Evolutionary conservation across 2,329 filamentous ascomycete genomes (phyloP), one percentile per base, ranked within the genome.

Genomic region (Sclerotinia trifoliorum): DNA sequence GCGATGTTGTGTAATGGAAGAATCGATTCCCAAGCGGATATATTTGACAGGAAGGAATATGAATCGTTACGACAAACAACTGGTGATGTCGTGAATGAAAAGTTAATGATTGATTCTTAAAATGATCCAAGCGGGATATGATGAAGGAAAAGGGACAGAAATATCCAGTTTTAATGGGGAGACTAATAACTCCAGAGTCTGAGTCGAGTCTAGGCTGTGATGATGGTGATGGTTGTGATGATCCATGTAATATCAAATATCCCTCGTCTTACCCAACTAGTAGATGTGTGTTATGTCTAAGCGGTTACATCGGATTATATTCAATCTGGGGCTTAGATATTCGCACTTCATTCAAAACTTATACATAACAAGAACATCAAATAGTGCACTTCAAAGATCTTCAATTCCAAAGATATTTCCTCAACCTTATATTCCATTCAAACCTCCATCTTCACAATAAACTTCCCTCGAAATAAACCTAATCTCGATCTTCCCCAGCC

Each of bases 81-180:
- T 46, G 51, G 32, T 51, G 58, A 62, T 62, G 58, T 39, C 46
- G 58, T 49, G 58, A 19, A 49, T 17, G n/a, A 35, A 24, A 29
- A 5, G 15, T 24, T 19, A 7, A 26, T 42, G 55, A 57, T 39
- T 42, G 19, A 42, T 26, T 42, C 3, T 19, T 24, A 4, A 24
- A 57, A 24, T 8, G 8, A 57, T 42, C n/a, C 29, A 35, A 49
- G 44, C 49, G 44, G 44, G 58, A 60, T 32, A 44, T 19, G 32
- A 10, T 19, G 24, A 44, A 29, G 44, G 57, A 21, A n/a, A 51
- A 39, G 29, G 32, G 58, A 21, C 26, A 49, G 44, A 42, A 24
- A 57, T 10, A 26, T 26, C 21, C 32, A 58, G 26, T 42, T 48
- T 57, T 39, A 58, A 58, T 44, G 55, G 55, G 35, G 55, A 58